A percentile compares a stretch with the other conserved stretches of the same genome.
Evolutionary conservation across 495 filamentous ascomycete species (phyloP).

Genomic region (Penicillium pulvis): DNA sequence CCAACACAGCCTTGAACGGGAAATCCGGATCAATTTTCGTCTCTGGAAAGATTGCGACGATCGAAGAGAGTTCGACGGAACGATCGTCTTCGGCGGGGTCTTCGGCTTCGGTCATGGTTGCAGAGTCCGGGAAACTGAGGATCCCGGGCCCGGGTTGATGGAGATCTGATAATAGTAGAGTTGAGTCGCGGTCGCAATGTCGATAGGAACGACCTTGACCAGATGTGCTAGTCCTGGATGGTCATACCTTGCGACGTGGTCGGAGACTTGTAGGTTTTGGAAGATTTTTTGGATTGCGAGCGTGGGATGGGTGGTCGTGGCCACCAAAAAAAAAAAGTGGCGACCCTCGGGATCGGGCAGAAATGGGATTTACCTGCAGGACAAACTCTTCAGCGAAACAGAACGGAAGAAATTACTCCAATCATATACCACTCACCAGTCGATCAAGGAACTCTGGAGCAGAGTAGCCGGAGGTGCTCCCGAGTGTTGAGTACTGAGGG

Average conservation of each 20-base stretch:
- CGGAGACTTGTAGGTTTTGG: background rate
- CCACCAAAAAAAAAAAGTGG: slow-evolving; percentile 1
- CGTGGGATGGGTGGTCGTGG: slow-evolving; percentile 7
- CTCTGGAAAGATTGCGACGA: slow-evolving; percentile 89
- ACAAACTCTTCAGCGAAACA: slow-evolving; percentile 14
- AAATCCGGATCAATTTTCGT: slow-evolving; percentile 58
- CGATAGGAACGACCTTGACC: slow-evolving; percentile 9
- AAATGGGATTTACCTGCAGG: slow-evolving; percentile 21
- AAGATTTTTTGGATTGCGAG: slow-evolving; percentile 2
- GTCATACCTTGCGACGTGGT: slow-evolving; percentile 14
- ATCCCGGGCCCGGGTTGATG: slow-evolving; percentile 5
- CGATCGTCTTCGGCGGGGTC: slow-evolving; percentile 63
- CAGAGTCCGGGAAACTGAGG: background rate
- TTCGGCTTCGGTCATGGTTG: slow-evolving; percentile 33
- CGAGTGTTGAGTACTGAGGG: slow-evolving; percentile 22
- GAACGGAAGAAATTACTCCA: background rate
- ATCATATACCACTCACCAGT: background rate
- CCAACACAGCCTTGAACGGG: slow-evolving; percentile 66
- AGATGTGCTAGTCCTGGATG: slow-evolving; percentile 12
- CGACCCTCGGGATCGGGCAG: slow-evolving; percentile 21
- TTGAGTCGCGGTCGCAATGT: slow-evolving; percentile 9
- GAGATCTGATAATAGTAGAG: slow-evolving; percentile 1
- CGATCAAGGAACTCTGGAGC: slow-evolving; percentile 20
- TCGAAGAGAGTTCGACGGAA: slow-evolving; percentile 76
- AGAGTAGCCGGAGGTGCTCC: slow-evolving; percentile 18